A percentile compares a stretch with the other conserved stretches of the same genome.
Evolutionary conservation across 805 yeast species (phyloP).

Genomic region (Candida chauliodis): DNA sequence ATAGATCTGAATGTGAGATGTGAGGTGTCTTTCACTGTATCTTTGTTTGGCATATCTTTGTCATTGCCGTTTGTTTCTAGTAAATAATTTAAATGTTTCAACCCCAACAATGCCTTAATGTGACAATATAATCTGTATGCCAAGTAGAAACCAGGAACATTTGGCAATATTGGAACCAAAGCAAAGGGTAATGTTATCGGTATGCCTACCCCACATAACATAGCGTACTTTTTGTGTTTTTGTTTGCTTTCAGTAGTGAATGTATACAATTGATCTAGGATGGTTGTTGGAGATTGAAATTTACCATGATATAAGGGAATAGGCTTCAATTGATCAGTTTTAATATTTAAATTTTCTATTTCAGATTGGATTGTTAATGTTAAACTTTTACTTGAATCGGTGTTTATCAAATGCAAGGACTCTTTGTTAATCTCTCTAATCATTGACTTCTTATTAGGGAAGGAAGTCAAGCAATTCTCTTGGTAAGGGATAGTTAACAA

Average conservation of each 20-base stretch:
- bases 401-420: constrained; percentile 7
- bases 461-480: constrained; percentile 68
- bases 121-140: constrained; percentile 82
- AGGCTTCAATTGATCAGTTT: constrained; percentile 30
- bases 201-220: constrained; percentile 52
- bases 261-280: constrained; percentile 36
- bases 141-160: constrained; percentile 86
- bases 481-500: constrained; percentile 72
- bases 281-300: constrained; percentile 28
- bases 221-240: constrained; percentile 54
- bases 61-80: constrained; percentile 24
- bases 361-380: constrained; percentile 21
- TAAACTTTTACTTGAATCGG: constrained; percentile 5
- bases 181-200: constrained; percentile 83
- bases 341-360: constrained; percentile 22
- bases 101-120: constrained; percentile 73
- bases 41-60: constrained; percentile 5
- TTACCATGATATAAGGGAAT: constrained; percentile 39
- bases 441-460: constrained; percentile 67
- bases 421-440: constrained; percentile 44
- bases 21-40: constrained; percentile 14
- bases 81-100: constrained; percentile 60
- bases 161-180: constrained; percentile 81
- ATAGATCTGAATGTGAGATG: constrained; percentile 20
- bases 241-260: constrained; percentile 44